Conservation (phyloP, 2,329 filamentous ascomycete species). For the Chaetomiaceae sp. region DNA sequence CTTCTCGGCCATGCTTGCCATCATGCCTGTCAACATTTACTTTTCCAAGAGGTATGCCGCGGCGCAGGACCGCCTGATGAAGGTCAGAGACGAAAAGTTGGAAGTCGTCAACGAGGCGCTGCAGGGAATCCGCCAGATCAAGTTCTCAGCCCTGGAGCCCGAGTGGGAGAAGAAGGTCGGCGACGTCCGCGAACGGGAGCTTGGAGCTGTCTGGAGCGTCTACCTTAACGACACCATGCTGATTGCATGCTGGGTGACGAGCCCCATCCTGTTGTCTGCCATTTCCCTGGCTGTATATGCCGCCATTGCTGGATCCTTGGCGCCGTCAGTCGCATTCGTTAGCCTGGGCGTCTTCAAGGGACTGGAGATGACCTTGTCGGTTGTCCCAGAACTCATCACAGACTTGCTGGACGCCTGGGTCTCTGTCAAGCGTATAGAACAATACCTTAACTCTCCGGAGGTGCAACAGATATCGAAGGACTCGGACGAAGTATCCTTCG, state of each 20-base stretch:
- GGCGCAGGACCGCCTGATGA: slow-evolving; percentile 68
- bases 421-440: slow-evolving; percentile 66
- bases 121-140: slow-evolving; percentile 77
- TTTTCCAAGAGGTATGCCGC: slow-evolving; percentile 60
- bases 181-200: slow-evolving; percentile 59
- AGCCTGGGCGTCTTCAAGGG: slow-evolving; percentile 68
- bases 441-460: slow-evolving; percentile 65
- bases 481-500: slow-evolving; percentile 58
- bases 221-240: slow-evolving; percentile 61
- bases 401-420: slow-evolving; percentile 67
- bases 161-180: slow-evolving; percentile 71
- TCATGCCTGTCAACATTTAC: slow-evolving; percentile 64
- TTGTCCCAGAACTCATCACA: slow-evolving; percentile 69
- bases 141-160: slow-evolving; percentile 71
- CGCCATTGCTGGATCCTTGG: slow-evolving; percentile 54
- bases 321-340: slow-evolving; percentile 73
- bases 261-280: slow-evolving; percentile 68
- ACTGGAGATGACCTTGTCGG: slow-evolving; percentile 66
- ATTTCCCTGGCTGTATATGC: slow-evolving; percentile 67
- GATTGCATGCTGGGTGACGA: slow-evolving; percentile 65
- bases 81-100: slow-evolving; percentile 69
- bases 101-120: slow-evolving; percentile 71
- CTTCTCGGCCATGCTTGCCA: slow-evolving; percentile 56
- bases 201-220: slow-evolving; percentile 60
- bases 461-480: slow-evolving; percentile 50